phyloP scores from a whole-genome alignment of 305 asterid species.

The Andrographis paniculata region DNA sequence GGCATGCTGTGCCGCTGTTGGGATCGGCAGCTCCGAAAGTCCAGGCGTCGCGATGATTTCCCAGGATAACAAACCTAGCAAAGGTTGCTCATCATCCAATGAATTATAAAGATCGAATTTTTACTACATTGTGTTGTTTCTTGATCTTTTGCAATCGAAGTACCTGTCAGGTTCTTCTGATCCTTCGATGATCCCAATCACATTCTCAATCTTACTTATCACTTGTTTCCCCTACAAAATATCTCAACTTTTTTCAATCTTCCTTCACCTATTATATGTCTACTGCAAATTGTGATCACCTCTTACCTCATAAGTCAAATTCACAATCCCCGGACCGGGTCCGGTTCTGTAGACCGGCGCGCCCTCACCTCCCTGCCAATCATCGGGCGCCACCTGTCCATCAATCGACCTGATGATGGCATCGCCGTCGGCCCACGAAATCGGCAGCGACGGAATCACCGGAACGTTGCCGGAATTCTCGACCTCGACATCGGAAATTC shows the following conservation, averaged over 20 bases:
- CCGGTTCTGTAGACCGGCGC: conserved; percentile 63
- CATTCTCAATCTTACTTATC: conserved; percentile 67
- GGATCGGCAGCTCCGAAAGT: conserved; percentile 94
- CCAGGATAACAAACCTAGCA: conserved; percentile 63
- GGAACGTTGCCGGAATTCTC: conserved; percentile 63
- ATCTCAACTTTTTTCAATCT: too few relatives aligned
- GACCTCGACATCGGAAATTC: conserved; percentile 54
- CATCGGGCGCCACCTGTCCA: conserved; percentile 53
- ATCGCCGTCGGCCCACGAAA: conserved; percentile 71
- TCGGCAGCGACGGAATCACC: conserved; percentile 66
- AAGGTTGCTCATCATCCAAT: conserved; percentile 14
- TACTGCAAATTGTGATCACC: too few relatives aligned
- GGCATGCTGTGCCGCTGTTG: conserved; percentile 81
- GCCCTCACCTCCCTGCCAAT: conserved; percentile 81
- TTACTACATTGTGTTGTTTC: too few relatives aligned
- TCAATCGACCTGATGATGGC: conserved; percentile 46
- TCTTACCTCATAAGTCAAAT: conserved; percentile 61
- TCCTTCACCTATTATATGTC: too few relatives aligned
- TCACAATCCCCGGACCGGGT: conserved; percentile 71
- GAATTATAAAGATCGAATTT: too few relatives aligned
- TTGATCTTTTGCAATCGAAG: neutral
- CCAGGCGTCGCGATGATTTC: conserved; percentile 96
- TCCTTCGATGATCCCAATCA: conserved; percentile 74
- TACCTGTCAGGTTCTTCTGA: conserved; percentile 81
- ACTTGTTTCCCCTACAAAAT: conserved; percentile 74